These are phyloP conservation scores for Pseudocercospora musae DNA, from an alignment of 2,329 filamentous ascomycete species.

Conservation along the genomic window DNA sequence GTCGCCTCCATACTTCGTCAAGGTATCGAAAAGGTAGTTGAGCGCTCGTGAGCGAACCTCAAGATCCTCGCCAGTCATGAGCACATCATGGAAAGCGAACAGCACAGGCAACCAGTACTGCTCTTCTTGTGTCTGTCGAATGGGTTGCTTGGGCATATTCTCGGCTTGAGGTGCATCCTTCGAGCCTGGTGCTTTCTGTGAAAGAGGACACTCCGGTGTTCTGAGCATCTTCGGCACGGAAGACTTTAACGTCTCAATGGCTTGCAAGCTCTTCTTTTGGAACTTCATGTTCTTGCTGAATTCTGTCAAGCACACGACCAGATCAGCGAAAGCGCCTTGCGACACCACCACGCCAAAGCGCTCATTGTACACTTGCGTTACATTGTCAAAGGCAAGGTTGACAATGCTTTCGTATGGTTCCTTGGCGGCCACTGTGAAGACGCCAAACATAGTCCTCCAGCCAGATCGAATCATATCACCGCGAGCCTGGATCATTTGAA, in stretches of 20 bases:
- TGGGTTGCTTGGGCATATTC: slow-evolving; percentile 60
- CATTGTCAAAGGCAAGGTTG: slow-evolving; percentile 94
- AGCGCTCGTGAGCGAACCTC: slow-evolving; percentile 86
- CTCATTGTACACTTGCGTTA: slow-evolving; percentile 91
- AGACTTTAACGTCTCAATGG: slow-evolving; percentile 90
- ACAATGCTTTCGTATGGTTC: slow-evolving; percentile 95
- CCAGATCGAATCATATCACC: slow-evolving; percentile 96
- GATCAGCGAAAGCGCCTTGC: slow-evolving; percentile 92
- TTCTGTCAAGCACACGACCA: slow-evolving; percentile 93
- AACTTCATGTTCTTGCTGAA: slow-evolving; percentile 99
- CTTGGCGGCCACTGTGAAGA: slow-evolving; percentile 91
- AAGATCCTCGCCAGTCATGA: slow-evolving; percentile 98
- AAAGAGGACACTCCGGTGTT: slow-evolving; percentile 91
- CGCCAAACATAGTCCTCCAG: slow-evolving; percentile 99
- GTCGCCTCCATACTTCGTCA: slow-evolving; percentile 83
- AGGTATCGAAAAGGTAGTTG: slow-evolving; percentile 93
- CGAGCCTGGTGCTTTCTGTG: slow-evolving; percentile 53
- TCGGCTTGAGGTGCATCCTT: slow-evolving; percentile 49
- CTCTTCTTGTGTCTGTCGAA: slow-evolving; percentile 85
- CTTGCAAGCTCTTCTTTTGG: slow-evolving; percentile 96
- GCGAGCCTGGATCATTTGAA: slow-evolving; percentile 97
- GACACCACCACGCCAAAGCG: slow-evolving; percentile 94
- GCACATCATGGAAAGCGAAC: slow-evolving; percentile 96
- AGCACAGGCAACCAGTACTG: slow-evolving; percentile 98
- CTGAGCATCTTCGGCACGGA: slow-evolving; percentile 93